Percentiles rank a stretch among this genome's conserved stretches.
Evolutionary conservation across 179 eudicot species (phyloP).

Genomic region (Silene vulgaris): DNA sequence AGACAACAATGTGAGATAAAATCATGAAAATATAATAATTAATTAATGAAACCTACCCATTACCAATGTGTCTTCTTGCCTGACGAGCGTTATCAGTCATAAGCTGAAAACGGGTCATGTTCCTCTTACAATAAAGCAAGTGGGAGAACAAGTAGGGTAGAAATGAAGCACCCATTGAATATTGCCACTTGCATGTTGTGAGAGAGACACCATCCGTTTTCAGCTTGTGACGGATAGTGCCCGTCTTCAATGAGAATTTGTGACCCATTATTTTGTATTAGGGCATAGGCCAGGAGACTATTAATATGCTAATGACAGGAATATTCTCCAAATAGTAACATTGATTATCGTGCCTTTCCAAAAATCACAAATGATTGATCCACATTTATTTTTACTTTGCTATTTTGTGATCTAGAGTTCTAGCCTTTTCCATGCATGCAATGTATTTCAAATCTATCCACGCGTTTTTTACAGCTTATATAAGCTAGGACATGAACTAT

Average conservation of each 20-base stretch:
- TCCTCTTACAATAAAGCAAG: no score
- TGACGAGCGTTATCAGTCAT: no score
- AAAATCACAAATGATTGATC: slow-evolving; percentile 5
- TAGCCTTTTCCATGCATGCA: neutral
- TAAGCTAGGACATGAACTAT: slow-evolving; percentile 16
- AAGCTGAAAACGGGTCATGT: no score
- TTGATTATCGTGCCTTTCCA: neutral
- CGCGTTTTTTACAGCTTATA: slow-evolving; percentile 15
- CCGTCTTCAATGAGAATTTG: no score
- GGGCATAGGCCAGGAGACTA: neutral
- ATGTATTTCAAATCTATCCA: slow-evolving; percentile 5
- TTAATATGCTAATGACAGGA: neutral
- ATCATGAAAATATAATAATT: no score
- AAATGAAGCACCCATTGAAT: no score
- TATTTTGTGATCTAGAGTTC: neutral
- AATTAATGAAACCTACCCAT: neutral
- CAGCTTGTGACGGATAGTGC: no score
- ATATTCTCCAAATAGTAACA: slow-evolving; percentile 10
- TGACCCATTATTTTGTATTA: neutral
- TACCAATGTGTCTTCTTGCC: no score
- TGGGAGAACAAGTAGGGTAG: no score
- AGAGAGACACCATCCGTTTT: no score
- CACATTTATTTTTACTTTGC: neutral
- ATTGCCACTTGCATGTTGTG: no score
- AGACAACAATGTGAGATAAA: no score